Percentiles rank a stretch among this genome's conserved stretches.
These are phyloP conservation scores for Leersia perrieri DNA, from an alignment of 176 grass and related monocot species.

Conservation along the genomic window DNA sequence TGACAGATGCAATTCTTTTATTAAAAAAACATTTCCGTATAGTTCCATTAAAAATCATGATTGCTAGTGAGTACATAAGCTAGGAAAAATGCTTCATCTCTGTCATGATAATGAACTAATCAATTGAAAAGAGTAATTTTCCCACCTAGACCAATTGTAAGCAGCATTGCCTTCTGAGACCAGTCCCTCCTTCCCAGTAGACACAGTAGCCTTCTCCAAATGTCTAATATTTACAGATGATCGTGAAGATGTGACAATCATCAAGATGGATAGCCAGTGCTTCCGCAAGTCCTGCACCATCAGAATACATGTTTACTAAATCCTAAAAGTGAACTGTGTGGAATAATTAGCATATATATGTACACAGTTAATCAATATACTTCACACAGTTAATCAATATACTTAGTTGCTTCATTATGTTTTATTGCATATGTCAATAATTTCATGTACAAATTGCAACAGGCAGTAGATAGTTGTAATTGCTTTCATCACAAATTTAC, in stretches of 20 bases:
- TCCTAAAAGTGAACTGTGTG: slow-evolving; percentile 13
- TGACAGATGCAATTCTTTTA: not conserved
- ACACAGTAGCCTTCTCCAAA: slow-evolving; percentile 93
- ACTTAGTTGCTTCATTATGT: not conserved
- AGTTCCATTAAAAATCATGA: not conserved
- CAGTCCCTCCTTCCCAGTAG: slow-evolving; percentile 91
- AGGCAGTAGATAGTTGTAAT: slow-evolving; percentile 12
- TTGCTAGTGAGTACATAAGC: not conserved
- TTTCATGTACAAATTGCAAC: not conserved
- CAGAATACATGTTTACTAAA: slow-evolving; percentile 1
- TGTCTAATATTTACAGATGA: slow-evolving; percentile 96
- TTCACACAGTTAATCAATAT: not conserved
- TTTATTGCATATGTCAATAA: not conserved
- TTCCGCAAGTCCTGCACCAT: slow-evolving; percentile 83
- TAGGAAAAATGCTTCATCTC: not conserved
- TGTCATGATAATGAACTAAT: slow-evolving; percentile 5
- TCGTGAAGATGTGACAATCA: slow-evolving; percentile 97
- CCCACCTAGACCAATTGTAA: slow-evolving; percentile 96
- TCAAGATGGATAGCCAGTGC: slow-evolving; percentile 94
- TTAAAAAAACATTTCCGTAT: not conserved
- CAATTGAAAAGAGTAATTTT: slow-evolving; percentile 21
- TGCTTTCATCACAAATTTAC: not conserved
- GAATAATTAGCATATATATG: slow-evolving; percentile 16
- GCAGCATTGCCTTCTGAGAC: slow-evolving; percentile 98
- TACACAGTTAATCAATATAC: not conserved